phyloP scores from a whole-genome alignment of 495 filamentous ascomycete genomes.

The Cryomyces antarcticus region DNA sequence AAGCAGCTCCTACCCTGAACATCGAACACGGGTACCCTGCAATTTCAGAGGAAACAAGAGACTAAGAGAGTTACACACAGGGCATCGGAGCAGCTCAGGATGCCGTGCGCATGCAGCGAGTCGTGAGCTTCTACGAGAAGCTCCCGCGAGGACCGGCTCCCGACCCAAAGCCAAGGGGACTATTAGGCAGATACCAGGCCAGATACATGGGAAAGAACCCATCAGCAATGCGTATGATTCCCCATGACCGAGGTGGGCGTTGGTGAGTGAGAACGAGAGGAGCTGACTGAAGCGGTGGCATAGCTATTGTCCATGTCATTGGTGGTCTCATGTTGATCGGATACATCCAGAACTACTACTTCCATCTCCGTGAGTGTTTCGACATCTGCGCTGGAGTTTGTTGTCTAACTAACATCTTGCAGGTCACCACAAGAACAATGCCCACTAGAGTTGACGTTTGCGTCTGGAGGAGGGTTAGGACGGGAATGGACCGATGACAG shows the following conservation, averaged over 20 bases:
- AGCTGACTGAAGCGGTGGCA: conserved; percentile 8
- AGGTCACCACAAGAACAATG: conserved; percentile 99
- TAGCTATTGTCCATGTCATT: conserved; percentile 78
- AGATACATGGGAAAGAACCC: conserved; percentile 89
- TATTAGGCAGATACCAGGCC: conserved; percentile 73
- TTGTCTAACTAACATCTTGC: conserved; percentile 14
- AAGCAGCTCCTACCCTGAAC: too few species aligned
- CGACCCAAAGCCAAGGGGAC: conserved; percentile 53
- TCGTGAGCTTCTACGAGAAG: conserved; percentile 95
- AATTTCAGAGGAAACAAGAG: too few species aligned
- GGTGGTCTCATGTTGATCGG: conserved; percentile 51
- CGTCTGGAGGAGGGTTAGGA: not conserved
- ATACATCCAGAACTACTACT: conserved; percentile 97
- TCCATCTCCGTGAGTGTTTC: conserved; percentile 74
- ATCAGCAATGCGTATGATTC: conserved; percentile 61
- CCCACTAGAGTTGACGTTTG: conserved; percentile 42
- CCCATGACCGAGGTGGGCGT: not conserved
- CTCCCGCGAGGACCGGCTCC: conserved; percentile 80
- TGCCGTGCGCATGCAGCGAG: conserved; percentile 86
- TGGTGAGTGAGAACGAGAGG: not conserved
- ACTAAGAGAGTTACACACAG: conserved; percentile 19
- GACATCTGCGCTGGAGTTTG: not conserved
- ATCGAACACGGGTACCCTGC: too few species aligned
- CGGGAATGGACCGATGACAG: too few species aligned
- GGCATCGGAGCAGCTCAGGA: conserved; percentile 81